phyloP scores from a whole-genome alignment of 2,329 filamentous ascomycete species.

The Teratosphaeria nubilosa region DNA sequence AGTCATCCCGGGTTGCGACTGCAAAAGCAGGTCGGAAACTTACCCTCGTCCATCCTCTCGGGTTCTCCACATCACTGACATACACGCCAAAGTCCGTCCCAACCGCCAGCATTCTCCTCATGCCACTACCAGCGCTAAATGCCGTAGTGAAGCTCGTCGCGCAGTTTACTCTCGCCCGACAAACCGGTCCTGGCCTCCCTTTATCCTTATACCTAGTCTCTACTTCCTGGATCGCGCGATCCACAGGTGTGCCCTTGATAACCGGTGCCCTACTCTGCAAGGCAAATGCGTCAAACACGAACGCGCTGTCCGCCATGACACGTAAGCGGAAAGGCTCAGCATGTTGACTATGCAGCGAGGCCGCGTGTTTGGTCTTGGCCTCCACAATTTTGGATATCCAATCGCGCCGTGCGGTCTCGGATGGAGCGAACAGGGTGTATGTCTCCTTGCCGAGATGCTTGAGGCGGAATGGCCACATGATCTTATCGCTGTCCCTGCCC shows the following conservation, averaged over 20 bases:
- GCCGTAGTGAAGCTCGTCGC: constrained; percentile 77
- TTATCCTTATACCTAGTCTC: constrained; percentile 59
- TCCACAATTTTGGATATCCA: constrained; percentile 94
- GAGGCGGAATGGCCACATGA: constrained; percentile 87
- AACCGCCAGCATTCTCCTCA: constrained; percentile 80
- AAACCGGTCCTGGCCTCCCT: constrained; percentile 67
- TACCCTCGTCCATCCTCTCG: constrained; percentile 83
- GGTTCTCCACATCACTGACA: constrained; percentile 78
- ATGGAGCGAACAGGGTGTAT: constrained; percentile 80
- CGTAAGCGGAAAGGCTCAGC: constrained; percentile 89
- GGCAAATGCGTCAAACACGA: constrained; percentile 62
- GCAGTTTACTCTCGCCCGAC: constrained; percentile 80
- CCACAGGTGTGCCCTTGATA: constrained; percentile 82
- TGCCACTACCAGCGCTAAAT: constrained; percentile 36
- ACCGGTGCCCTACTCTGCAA: constrained; percentile 51
- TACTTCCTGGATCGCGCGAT: constrained; percentile 80
- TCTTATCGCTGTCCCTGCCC: constrained; percentile 61
- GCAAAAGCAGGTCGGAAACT: constrained; percentile 24
- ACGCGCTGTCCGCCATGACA: constrained; percentile 86
- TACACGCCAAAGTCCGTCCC: constrained; percentile 93
- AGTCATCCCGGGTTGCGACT: neutral
- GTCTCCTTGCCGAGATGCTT: constrained; percentile 92
- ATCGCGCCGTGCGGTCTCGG: constrained; percentile 62
- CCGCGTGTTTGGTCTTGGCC: constrained; percentile 87
- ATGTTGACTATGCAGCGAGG: constrained; percentile 80